Conservation (phyloP, 257 asterid genomes). For the Penstemon davidsonii region DNA sequence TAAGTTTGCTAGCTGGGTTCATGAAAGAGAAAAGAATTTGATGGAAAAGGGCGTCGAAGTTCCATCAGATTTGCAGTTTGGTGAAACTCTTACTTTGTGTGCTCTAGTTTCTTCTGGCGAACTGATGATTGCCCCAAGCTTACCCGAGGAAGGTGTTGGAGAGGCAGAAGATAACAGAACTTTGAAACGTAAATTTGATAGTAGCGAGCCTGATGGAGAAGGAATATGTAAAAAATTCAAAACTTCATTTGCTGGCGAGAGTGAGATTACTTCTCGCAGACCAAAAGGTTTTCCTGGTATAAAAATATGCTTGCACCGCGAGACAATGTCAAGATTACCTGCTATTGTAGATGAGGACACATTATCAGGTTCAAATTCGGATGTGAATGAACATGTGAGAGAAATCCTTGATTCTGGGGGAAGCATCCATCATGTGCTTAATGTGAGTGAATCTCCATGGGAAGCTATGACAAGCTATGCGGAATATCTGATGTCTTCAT, state of each 20-base stretch:
- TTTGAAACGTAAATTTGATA: conserved; percentile 59
- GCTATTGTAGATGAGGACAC: conserved; percentile 48
- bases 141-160: conserved; percentile 89
- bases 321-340: conserved; percentile 49
- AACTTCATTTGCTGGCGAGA: conserved; percentile 58
- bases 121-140: conserved; percentile 58
- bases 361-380: conserved; percentile 31
- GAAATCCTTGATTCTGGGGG: conserved; percentile 41
- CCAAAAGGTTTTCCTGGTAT: conserved; percentile 95
- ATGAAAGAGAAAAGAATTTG: conserved; percentile 66
- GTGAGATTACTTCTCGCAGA: conserved; percentile 77
- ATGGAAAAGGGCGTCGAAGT: conserved; percentile 69
- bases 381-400: conserved; percentile 36
- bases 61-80: conserved; percentile 79
- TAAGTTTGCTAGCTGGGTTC: conserved; percentile 71
- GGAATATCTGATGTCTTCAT: conserved; percentile 46
- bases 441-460: conserved; percentile 63
- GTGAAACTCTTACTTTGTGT: conserved; percentile 72
- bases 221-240: conserved; percentile 54
- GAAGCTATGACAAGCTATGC: conserved; percentile 74
- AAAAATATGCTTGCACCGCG: conserved; percentile 57
- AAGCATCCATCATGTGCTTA: conserved; percentile 32
- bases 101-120: conserved; percentile 72
- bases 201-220: conserved; percentile 44
- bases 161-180: conserved; percentile 84